Base-by-base conservation (phyloP, 306 rosid species). In the Lathyrus sativus region DNA sequence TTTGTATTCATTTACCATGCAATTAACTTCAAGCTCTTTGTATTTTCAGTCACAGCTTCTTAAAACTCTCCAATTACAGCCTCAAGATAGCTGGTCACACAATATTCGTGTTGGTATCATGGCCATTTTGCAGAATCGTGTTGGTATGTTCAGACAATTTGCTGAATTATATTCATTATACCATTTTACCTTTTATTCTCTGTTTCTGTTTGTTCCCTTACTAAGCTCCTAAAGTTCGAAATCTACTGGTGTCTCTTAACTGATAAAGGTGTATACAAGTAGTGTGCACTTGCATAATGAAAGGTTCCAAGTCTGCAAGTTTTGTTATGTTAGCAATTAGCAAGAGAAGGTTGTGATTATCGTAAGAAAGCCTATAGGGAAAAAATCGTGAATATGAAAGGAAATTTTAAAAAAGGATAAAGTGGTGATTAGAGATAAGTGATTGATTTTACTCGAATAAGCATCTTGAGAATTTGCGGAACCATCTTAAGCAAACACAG, bases 101-200 rank as follows among this genome's bases (percentile, higher is more conserved):
- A 67, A 82, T 72, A 46, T 74, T 42, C 96, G 88, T 39, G 75
- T 70, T 81, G 98, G 98, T 67, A 71, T 93, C 37, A 78, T 82
- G 60, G 95, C 90, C 26, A 73, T 93, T 84, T 79, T 93, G 73
- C 98, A 90, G 76, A 93, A 85, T 66, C 97, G 90, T 68, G 95
- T 87, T 67, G 98, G 98, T 90, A 89, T 56, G 87, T 49, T 60
- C 43, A 68, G 75, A 62, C 31, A 78, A 46, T 76, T 76, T 51
- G 50, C 38, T 70, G 53, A 53, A 53, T 65, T 62, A 43, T 14
- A 14, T 39, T 10, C 45, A 45, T 66, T 10, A 33, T 9, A 43
- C 29, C 64, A 59, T 15, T 73, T 73, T 35, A 50, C 69, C 68
- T 10, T 57, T 61, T 61, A 8, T 53, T 59, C n/a, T 46, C 31